These are phyloP conservation scores for Bothriochloa decipiens DNA, from an alignment of 176 grass and related monocot species.

Conservation along the genomic window DNA sequence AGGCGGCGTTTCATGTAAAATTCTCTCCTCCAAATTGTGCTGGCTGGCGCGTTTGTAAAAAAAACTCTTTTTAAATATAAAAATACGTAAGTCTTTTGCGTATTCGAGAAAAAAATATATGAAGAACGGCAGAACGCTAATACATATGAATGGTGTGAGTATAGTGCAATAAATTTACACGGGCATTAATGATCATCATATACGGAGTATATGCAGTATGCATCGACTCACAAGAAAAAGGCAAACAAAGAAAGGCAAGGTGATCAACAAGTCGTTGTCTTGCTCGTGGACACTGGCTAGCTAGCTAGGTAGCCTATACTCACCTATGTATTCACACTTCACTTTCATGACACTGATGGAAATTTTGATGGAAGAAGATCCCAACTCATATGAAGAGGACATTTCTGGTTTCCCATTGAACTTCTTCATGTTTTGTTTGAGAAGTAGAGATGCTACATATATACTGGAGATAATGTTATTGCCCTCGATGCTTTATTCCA, in stretches of 20 bases:
- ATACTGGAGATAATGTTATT: neutral
- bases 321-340: slow-evolving; percentile 42
- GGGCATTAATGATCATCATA: neutral
- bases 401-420: neutral
- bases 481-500: neutral
- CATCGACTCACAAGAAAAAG: neutral
- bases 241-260: neutral
- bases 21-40: too few relatives aligned
- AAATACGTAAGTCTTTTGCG: too few relatives aligned
- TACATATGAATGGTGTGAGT: neutral
- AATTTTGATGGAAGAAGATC: slow-evolving; percentile 13
- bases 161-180: neutral
- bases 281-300: slow-evolving; percentile 7
- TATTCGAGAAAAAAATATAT: too few relatives aligned
- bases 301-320: slow-evolving; percentile 2
- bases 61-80: too few relatives aligned
- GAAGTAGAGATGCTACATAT: neutral
- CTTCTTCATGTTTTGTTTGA: neutral
- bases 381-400: slow-evolving; percentile 1
- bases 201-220: neutral
- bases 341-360: slow-evolving; percentile 28
- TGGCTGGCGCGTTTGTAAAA: too few relatives aligned
- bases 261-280: slow-evolving; percentile 21
- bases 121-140: neutral
- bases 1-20: too few relatives aligned